A percentile compares a stretch with the other conserved stretches of the same genome.
Conservation (phyloP, 2,329 filamentous ascomycete genomes). For the Exophiala sp. region DNA sequence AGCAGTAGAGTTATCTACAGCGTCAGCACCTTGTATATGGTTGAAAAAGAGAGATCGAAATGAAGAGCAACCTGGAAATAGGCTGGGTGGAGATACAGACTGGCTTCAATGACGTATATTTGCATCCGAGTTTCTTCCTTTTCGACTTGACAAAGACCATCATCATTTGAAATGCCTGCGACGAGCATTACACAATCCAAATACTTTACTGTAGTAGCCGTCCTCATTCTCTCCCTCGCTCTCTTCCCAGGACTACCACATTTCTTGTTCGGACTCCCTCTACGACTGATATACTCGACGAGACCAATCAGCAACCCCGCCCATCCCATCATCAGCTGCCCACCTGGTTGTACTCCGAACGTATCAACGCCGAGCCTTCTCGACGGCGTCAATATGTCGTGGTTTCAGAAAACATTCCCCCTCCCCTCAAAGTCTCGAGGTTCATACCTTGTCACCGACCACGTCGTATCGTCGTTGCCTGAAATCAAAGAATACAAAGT, state of each 20-base stretch:
- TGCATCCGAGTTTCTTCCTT: neutral
- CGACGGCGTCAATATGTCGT: slow-evolving; percentile 43
- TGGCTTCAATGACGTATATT: neutral
- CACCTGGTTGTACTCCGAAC: slow-evolving; percentile 10
- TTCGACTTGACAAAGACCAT: neutral
- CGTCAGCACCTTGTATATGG: neutral
- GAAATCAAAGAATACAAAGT: slow-evolving; percentile 81
- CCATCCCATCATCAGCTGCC: slow-evolving; percentile 7
- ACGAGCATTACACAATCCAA: slow-evolving; percentile 20
- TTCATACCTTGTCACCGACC: slow-evolving; percentile 83
- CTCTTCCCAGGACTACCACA: slow-evolving; percentile 27
- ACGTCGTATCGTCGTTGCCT: slow-evolving; percentile 67
- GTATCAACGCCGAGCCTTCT: neutral
- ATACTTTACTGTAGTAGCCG: slow-evolving; percentile 17
- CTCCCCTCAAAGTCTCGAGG: slow-evolving; percentile 75
- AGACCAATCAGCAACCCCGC: neutral
- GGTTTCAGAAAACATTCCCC: slow-evolving; percentile 80
- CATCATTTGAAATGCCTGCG: slow-evolving; percentile 22
- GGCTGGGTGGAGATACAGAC: too few relatives aligned
- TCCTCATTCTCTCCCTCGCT: slow-evolving; percentile 20
- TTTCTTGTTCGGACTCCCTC: slow-evolving; percentile 21
- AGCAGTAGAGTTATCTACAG: neutral
- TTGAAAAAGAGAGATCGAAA: neutral
- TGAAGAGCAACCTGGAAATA: too few relatives aligned
- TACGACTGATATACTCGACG: slow-evolving; percentile 6